Evolutionary conservation across 73 alveolate species (phyloP), one percentile per base, ranked within the genome.

Genomic region (Paramecium biaurelia): DNA sequence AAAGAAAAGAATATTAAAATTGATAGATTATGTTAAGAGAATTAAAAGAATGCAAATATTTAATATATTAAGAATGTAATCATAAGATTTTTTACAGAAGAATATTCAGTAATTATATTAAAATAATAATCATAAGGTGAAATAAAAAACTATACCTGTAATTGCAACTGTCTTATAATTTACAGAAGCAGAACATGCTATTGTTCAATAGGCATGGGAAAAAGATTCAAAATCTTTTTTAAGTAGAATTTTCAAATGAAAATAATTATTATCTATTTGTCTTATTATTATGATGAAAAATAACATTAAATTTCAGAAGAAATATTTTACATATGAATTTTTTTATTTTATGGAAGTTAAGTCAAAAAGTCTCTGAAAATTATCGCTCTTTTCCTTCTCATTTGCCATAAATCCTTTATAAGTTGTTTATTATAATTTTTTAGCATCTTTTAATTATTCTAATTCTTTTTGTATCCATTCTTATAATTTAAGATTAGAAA

Each of bases 121-220:
- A 37, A n/a, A n/a, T n/a, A n/a, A 35, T 21, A 74, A 34, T 34
- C 23, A 14, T 5, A 14, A 37, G 87, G 87, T 74, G 1, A 79
- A 79, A 79, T 24, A 38, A 79, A 79, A 79, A 43, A 43, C 90
- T 4, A 76, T 76, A 2, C 89, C 89, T 37, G 89, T 76, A 7
- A 76, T 76, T 24, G 89, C 70, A 2, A 76, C 89, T 32, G 70
- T 76, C 2, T 41, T 79, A 23, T 18, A 41, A 34, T 79, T 79
- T 79, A 79, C 74, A 20, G 76, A 79, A 30, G 45, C 70, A 43
- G 74, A 79, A 45, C 12, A 20, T 20, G 47, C 47, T 4, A 42
- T 21, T 5, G 49, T 79, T 42, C 47, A 79, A 45, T 20, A 43
- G 8, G 76, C 76, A 47, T 79, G 90, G 76, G 47, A 79, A 18